Percentiles rank a stretch among this genome's conserved stretches.
These are phyloP conservation scores for Calycina herbarum DNA, from an alignment of 2,329 filamentous ascomycete species.

Conservation along the genomic window DNA sequence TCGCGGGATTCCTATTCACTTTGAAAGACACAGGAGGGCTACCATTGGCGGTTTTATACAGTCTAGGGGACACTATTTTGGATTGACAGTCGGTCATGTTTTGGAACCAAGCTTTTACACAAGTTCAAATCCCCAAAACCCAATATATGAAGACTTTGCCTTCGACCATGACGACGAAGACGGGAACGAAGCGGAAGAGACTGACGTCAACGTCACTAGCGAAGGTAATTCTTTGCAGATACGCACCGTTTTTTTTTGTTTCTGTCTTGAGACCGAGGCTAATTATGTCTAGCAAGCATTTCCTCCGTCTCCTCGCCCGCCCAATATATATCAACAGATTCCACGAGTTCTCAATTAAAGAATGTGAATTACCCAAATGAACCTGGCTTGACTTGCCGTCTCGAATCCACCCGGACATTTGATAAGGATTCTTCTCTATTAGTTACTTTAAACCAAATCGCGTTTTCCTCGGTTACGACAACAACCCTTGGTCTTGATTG, in stretches of 20 bases:
- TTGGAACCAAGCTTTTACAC: neutral
- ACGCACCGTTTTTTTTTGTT: too few relatives aligned
- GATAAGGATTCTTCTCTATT: too few relatives aligned
- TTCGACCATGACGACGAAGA: conserved; percentile 1
- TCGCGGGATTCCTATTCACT: neutral
- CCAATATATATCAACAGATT: neutral
- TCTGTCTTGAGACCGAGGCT: too few relatives aligned
- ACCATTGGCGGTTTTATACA: conserved; percentile 12
- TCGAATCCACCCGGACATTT: neutral
- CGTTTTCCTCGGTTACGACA: too few relatives aligned
- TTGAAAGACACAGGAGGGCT: neutral
- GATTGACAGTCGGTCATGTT: conserved; percentile 6
- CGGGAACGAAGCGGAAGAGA: neutral
- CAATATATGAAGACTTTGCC: neutral
- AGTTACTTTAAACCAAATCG: too few relatives aligned
- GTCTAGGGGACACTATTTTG: neutral
- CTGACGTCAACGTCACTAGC: too few relatives aligned
- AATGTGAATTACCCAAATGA: neutral
- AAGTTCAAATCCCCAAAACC: too few relatives aligned
- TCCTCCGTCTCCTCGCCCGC: neutral
- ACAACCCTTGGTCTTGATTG: neutral
- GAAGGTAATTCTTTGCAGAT: too few relatives aligned
- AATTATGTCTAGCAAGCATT: too few relatives aligned
- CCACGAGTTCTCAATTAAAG: neutral
- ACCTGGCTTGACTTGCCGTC: neutral